phyloP scores from a whole-genome alignment of 768 basidiomycete species.

The Auricularia cornea region DNA sequence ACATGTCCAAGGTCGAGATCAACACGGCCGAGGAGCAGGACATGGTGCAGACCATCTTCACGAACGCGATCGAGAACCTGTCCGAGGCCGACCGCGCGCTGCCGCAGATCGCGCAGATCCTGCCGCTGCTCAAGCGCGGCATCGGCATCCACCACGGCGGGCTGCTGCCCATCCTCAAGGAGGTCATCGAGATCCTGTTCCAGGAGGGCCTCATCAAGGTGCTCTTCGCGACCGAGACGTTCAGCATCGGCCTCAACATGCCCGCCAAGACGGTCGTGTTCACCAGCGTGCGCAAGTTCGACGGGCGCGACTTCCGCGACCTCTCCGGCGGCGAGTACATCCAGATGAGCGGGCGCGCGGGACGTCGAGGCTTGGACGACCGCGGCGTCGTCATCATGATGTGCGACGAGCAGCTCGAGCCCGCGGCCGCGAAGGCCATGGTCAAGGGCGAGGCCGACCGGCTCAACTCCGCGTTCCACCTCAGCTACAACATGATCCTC shows the following conservation, averaged over 20 bases:
- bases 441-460: conserved; percentile 97
- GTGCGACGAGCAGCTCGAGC: conserved; percentile 97
- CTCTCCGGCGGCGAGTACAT: conserved; percentile 96
- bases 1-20: conserved; percentile 92
- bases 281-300: conserved; percentile 90
- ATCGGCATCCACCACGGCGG: conserved; percentile 99
- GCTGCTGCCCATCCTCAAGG: conserved; percentile 92
- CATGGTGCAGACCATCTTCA: conserved; percentile 79
- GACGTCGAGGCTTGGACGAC: conserved; percentile 92
- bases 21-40: conserved; percentile 90
- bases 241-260: conserved; percentile 98
- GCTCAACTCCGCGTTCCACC: conserved; percentile 94
- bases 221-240: conserved; percentile 97
- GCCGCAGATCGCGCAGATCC: conserved; percentile 86
- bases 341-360: conserved; percentile 98
- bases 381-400: conserved; percentile 99
- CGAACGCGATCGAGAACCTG: conserved; percentile 87
- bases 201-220: conserved; percentile 98
- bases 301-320: conserved; percentile 89
- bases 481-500: conserved; percentile 98
- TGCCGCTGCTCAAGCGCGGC: conserved; percentile 88
- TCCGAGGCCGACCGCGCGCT: conserved; percentile 79
- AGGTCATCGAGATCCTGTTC: conserved; percentile 98
- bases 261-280: conserved; percentile 99
- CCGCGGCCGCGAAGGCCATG: conserved; percentile 86